Conservation (phyloP, 225 moss, liverwort and hornwort species). For the Neckera pumila region DNA sequence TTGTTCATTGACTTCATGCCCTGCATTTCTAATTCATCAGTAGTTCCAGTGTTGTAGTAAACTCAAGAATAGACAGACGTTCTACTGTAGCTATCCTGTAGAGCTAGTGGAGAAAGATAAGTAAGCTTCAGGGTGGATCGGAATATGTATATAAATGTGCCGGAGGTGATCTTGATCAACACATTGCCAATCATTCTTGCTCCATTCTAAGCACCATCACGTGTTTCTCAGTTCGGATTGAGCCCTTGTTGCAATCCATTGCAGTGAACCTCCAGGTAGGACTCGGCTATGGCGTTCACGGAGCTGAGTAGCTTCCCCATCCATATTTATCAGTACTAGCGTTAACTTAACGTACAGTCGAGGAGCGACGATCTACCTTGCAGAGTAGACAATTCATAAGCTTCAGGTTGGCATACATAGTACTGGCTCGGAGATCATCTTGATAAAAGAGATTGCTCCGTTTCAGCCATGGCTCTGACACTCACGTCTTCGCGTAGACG, state of each 20-base stretch:
- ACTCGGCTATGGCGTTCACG: constrained; percentile 15
- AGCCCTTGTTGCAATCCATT: neutral
- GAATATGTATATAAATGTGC: neutral
- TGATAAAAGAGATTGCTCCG: neutral
- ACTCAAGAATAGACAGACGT: neutral
- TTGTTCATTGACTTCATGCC: neutral
- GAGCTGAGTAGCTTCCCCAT: constrained; percentile 33
- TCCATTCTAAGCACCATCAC: neutral
- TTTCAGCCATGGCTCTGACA: neutral
- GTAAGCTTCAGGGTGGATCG: neutral
- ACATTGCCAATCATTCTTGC: neutral
- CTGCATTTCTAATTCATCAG: neutral
- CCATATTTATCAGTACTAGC: neutral
- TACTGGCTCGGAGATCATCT: neutral
- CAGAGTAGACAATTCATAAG: neutral
- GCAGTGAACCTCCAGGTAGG: neutral
- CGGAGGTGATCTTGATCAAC: neutral
- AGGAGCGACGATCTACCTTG: neutral
- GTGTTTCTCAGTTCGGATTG: neutral
- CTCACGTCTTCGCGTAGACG: neutral
- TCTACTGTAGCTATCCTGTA: neutral
- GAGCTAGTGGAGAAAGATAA: neutral
- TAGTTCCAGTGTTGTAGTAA: neutral
- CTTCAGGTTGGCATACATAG: neutral
- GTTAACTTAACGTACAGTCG: neutral